Conservation (phyloP, 106 monocot species). For the Dendrobium chrysotoxum region DNA sequence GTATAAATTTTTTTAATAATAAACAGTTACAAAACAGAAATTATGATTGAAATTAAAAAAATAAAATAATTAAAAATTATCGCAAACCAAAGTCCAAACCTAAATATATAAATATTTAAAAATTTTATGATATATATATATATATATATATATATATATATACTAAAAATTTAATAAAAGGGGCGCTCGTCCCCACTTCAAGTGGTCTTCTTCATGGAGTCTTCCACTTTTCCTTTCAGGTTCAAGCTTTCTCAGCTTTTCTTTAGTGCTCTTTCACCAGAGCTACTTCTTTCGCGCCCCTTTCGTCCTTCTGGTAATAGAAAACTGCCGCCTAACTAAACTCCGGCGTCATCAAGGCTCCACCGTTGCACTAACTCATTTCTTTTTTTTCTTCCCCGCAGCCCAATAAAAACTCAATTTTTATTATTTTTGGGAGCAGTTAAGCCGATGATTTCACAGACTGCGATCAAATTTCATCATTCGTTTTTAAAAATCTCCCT, state of each 20-base stretch:
- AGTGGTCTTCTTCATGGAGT: neutral
- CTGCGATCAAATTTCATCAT: neutral
- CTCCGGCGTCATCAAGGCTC: conserved; percentile 5
- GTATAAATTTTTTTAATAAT: too few relatives aligned
- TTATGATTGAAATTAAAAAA: too few relatives aligned
- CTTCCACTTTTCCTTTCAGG: neutral
- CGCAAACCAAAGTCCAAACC: too few relatives aligned
- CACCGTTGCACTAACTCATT: neutral
- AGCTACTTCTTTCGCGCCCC: neutral
- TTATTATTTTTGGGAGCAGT: conserved; percentile 23
- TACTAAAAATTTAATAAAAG: too few relatives aligned
- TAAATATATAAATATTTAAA: too few relatives aligned
- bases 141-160: too few relatives aligned
- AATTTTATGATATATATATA: too few relatives aligned
- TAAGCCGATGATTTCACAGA: conserved; percentile 17
- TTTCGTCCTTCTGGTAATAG: neutral
- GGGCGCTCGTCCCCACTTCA: neutral
- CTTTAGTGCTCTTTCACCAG: neutral
- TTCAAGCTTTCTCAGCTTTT: conserved; percentile 1
- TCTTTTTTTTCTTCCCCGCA: neutral
- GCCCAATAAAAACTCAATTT: neutral
- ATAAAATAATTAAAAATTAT: too few relatives aligned
- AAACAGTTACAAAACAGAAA: too few relatives aligned
- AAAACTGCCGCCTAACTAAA: neutral
- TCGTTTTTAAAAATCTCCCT: neutral